Evolutionary conservation across 805 yeast genomes (phyloP).

Genomic region (Grigorovia yakushimaensis): DNA sequence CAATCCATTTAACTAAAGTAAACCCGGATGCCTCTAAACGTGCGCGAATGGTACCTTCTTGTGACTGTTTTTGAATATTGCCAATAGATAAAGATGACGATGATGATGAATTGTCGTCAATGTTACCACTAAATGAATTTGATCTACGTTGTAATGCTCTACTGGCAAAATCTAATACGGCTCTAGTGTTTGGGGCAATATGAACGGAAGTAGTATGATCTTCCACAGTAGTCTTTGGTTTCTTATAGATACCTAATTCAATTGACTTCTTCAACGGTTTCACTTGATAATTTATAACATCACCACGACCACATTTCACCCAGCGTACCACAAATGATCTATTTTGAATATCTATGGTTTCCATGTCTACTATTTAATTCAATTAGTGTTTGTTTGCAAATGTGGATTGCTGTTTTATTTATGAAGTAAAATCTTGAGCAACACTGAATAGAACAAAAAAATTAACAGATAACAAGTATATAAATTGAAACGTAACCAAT

Average conservation of each 20-base stretch:
- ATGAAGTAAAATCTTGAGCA: too few species aligned
- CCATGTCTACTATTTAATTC: constrained; percentile 40
- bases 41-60: constrained; percentile 42
- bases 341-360: constrained; percentile 81
- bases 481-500: too few species aligned
- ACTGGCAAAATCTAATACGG: constrained; percentile 20
- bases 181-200: constrained; percentile 25
- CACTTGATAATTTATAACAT: constrained; percentile 65
- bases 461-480: too few species aligned
- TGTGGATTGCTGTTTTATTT: too few species aligned
- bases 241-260: constrained; percentile 30
- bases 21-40: constrained; percentile 47
- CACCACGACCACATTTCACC: constrained; percentile 67
- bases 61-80: constrained; percentile 29
- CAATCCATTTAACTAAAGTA: constrained; percentile 42
- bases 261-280: constrained; percentile 66
- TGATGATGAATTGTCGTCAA: neutral
- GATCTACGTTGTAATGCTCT: constrained; percentile 14
- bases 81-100: constrained; percentile 5
- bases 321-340: constrained; percentile 86
- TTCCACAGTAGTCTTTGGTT: constrained; percentile 16
- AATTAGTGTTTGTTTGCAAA: too few species aligned
- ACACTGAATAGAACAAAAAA: too few species aligned
- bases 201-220: constrained; percentile 16
- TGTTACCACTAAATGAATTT: constrained; percentile 7